Evolutionary conservation across 495 filamentous ascomycete species (phyloP), one percentile per base, ranked within the genome.

Genomic region (Xylaria intraflava): DNA sequence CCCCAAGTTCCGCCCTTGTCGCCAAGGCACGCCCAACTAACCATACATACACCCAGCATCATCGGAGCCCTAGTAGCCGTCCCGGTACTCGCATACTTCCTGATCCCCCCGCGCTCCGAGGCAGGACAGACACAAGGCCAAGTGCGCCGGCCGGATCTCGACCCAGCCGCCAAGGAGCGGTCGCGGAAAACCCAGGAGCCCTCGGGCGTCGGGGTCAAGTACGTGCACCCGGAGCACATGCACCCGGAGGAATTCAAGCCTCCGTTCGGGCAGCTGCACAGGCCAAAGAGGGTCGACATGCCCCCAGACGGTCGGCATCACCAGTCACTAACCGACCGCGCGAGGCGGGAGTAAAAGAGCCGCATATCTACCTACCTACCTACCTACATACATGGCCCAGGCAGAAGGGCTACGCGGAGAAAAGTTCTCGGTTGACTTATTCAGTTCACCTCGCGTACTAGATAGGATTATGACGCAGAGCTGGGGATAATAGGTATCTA

Each of bases 211-310:
- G 26, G 33, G 6, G 14, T 11, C 10, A 55, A 38, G 19, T 39
- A 49, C 46, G 17, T 53, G 29, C 56, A 59, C 12, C 51, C 51
- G 1, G 56, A 59, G 41, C 51, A 55, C 17, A 8, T 29, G 35
- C 12, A 55, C 10, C 56, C 56, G 24, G 56, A 59, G 39, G 42
- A 40, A 0, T 54, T 46, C 31, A 55, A 55, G 46, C 46, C 56
- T 12, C 31, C 24, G 45, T 59, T 59, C 27, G 56, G 56, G 5
- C 38, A 20, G 24, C n/a, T 46, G 31, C 56, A 59, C 19, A 33
- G 46, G 51, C 12, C 0, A 51, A 59, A 59, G 46, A 33, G 56
- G 23, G 56, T 59, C 2, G 56, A 59, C n/a, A 22, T 24, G 6
- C 45, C 46, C 31, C 56, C 56, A 12, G 56, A 59, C 26, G 42